Evolutionary conservation across 78 protist genomes (phyloP), one percentile per base, ranked within the genome.

Genomic region (Dictyostelium purpureum): DNA sequence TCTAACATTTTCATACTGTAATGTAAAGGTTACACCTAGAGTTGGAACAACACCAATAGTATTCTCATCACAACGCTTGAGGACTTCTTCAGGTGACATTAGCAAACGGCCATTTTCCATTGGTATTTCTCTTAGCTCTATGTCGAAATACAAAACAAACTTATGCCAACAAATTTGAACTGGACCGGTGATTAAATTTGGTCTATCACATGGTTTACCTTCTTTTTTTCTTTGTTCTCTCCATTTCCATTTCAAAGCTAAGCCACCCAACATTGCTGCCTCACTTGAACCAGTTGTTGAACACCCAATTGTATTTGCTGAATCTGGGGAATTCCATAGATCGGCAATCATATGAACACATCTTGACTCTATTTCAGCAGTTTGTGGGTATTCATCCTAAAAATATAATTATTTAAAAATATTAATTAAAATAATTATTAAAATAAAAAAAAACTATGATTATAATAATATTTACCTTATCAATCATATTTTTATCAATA

Each of bases 121-220:
- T 77, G 66, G 63, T 19, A 73, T 38, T 37, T 61, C 78, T 77
- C 78, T 77, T 21, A 61, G 21, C 59, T 87, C 93, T 21, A 87
- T 70, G 42, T 87, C 93, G 35, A 87, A 87, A 6, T 87, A 87
- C 38, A 77, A 37, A 14, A 71, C 76, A 52, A 80, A 56, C 88
- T 87, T 87, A 24, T 69, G 73, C 93, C 93, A 87, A 40, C 93
- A 87, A 61, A 87, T 69, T 52, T 87, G 93, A 51, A 79, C 87
- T 24, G 87, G 78, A 67, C 87, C 87, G 14, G 74, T 79, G 37
- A 79, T 75, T 4, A 79, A 33, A 49, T 79, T 79, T 65, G 87
- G 87, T 52, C 61, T 79, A 45, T 79, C 87, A 47, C 19, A 45
- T 24, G 74, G 59, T 59, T 61, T 61, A 28, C 87, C 87, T 14